phyloP scores from a whole-genome alignment of 1,139 yeast genomes.

The Debaryomyces coudertii region DNA sequence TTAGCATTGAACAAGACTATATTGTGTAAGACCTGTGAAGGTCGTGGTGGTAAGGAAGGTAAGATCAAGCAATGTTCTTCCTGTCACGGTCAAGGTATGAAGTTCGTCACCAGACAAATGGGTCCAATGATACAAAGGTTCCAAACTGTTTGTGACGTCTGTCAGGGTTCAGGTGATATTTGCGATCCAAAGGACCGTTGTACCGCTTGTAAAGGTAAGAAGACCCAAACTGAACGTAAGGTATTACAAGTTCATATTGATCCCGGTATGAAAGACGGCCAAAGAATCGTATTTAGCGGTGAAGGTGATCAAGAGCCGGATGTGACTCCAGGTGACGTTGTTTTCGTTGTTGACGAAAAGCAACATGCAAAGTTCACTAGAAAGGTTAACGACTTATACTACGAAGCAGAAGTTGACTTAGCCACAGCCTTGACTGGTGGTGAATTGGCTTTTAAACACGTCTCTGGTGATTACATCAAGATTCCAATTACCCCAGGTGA shows the following conservation, averaged over 20 bases:
- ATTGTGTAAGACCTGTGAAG: slow-evolving; percentile 85
- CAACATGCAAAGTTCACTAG: slow-evolving; percentile 81
- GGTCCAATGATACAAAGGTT: slow-evolving; percentile 99
- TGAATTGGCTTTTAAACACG: slow-evolving; percentile 79
- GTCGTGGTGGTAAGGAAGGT: slow-evolving; percentile 95
- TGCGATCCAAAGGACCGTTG: slow-evolving; percentile 89
- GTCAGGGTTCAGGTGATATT: slow-evolving; percentile 92
- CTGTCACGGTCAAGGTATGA: slow-evolving; percentile 91
- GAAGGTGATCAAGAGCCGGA: slow-evolving; percentile 99
- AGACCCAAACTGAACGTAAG: slow-evolving; percentile 85
- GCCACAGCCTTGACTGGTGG: slow-evolving; percentile 98
- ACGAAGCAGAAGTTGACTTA: slow-evolving; percentile 86
- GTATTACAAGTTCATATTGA: slow-evolving; percentile 92
- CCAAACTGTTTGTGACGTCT: slow-evolving; percentile 91
- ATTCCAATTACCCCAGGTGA: slow-evolving; percentile 87
- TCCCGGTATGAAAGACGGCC: slow-evolving; percentile 97
- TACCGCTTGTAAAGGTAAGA: slow-evolving; percentile 85
- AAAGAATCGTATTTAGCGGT: slow-evolving; percentile 86
- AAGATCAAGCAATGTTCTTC: slow-evolving; percentile 83
- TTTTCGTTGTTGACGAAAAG: slow-evolving; percentile 87
- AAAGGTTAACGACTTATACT: slow-evolving; percentile 85
- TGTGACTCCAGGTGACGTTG: slow-evolving; percentile 94
- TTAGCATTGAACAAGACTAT: slow-evolving; percentile 92
- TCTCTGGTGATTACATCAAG: slow-evolving; percentile 86
- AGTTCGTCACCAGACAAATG: slow-evolving; percentile 95